These are phyloP conservation scores for Psidium guajava DNA, from an alignment of 345 rosid genomes.

Conservation along the genomic window DNA sequence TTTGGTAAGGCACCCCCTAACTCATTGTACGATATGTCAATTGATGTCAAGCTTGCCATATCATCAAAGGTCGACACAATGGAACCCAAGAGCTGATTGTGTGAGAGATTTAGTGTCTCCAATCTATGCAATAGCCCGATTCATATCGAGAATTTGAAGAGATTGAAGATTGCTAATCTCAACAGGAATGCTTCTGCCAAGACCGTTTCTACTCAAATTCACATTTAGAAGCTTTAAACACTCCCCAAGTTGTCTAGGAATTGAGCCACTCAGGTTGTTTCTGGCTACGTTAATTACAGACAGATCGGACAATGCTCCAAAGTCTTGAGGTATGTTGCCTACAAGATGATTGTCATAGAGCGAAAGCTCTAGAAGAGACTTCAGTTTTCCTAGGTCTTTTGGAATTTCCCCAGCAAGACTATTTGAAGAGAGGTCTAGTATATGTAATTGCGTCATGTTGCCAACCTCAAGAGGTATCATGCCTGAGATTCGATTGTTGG, in stretches of 20 bases:
- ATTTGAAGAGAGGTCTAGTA: slow-evolving; percentile 1
- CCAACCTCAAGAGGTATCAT: not conserved
- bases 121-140: not conserved
- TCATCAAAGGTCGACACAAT: not conserved
- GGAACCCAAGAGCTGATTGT: slow-evolving; percentile 6
- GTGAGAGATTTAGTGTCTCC: not conserved
- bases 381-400: slow-evolving; percentile 5
- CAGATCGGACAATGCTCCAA: slow-evolving; percentile 1
- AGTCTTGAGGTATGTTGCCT: slow-evolving; percentile 7
- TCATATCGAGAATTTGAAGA: not conserved
- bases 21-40: slow-evolving; percentile 16
- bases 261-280: slow-evolving; percentile 6
- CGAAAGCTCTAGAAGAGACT: not conserved
- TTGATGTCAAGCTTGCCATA: not conserved
- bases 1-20: slow-evolving; percentile 16
- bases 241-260: slow-evolving; percentile 5
- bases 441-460: not conserved
- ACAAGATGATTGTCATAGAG: slow-evolving; percentile 13
- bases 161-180: not conserved
- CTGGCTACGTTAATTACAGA: slow-evolving; percentile 3
- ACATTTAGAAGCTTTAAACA: not conserved
- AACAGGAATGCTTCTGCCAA: slow-evolving; percentile 7
- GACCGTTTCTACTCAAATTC: slow-evolving; percentile 13
- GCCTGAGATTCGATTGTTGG: not conserved
- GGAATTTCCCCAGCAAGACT: not conserved